These are phyloP conservation scores for Ilex asprella DNA, from an alignment of 257 asterid species.

Conservation along the genomic window DNA sequence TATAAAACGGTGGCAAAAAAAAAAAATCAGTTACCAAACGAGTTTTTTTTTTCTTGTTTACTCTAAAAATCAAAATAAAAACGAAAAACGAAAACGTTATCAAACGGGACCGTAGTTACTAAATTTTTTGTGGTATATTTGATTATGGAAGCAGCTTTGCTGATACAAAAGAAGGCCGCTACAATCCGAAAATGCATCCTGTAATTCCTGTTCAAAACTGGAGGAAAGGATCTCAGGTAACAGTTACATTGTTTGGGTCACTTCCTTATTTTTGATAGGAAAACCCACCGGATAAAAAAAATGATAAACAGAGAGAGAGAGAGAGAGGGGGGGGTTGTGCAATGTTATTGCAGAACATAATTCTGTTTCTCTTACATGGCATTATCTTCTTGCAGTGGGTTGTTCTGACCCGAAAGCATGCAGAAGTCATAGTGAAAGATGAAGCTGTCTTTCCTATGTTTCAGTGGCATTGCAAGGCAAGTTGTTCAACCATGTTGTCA, in stretches of 20 bases:
- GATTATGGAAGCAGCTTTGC: constrained; percentile 62
- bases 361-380: background rate
- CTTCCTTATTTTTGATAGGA: background rate
- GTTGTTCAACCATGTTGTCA: constrained; percentile 14
- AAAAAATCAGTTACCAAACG: no score
- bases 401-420: constrained; percentile 87
- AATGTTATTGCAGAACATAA: background rate
- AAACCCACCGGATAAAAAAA: constrained; percentile 10
- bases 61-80: no score
- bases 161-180: constrained; percentile 84
- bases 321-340: background rate
- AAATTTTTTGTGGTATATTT: background rate
- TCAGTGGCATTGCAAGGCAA: constrained; percentile 88
- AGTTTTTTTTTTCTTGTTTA: no score
- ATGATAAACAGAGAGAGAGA: background rate
- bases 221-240: constrained; percentile 99
- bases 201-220: constrained; percentile 65
- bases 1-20: no score
- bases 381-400: constrained; percentile 70
- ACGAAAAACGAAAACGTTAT: no score
- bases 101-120: no score
- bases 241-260: constrained; percentile 6
- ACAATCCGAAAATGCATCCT: constrained; percentile 97
- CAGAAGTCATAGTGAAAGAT: constrained; percentile 69
- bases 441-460: constrained; percentile 68